A percentile compares a stretch with the other conserved stretches of the same genome.
Conservation (phyloP, 73 alveolate species). For the Blepharisma stoltei region DNA sequence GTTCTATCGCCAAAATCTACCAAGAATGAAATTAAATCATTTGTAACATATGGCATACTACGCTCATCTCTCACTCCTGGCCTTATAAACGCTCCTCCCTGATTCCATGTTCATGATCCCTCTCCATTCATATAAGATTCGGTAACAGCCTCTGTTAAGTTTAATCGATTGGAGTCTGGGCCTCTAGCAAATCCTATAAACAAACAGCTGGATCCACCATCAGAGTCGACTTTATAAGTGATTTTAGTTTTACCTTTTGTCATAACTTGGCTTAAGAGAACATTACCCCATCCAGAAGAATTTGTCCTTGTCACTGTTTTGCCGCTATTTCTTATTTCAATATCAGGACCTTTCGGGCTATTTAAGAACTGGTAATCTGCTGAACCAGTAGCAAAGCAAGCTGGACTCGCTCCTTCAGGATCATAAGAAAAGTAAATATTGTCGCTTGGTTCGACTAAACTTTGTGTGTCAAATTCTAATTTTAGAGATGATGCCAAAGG, state of each 20-base stretch:
- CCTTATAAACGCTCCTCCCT: not conserved
- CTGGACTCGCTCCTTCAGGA: not conserved
- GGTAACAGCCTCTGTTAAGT: not conserved
- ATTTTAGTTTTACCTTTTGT: not conserved
- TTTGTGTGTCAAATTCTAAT: not conserved
- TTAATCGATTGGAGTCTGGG: not conserved
- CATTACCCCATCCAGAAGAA: slow-evolving; percentile 29
- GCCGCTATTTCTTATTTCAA: not conserved
- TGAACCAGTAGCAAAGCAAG: not conserved
- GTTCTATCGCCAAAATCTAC: not conserved
- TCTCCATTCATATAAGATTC: not conserved
- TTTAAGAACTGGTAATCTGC: not conserved
- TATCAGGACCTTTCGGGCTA: slow-evolving; percentile 30
- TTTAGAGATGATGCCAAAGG: slow-evolving; percentile 20
- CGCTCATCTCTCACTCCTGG: not conserved
- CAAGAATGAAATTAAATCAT: not conserved
- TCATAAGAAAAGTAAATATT: slow-evolving; percentile 18
- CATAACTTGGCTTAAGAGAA: not conserved
- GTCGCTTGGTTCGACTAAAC: slow-evolving; percentile 7
- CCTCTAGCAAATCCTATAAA: not conserved
- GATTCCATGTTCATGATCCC: not conserved
- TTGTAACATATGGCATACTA: not conserved
- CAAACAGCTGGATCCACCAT: slow-evolving; percentile 12
- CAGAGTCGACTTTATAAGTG: not conserved
- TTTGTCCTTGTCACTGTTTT: slow-evolving; percentile 14